Evolutionary conservation across 2,329 filamentous ascomycete genomes (phyloP).

Genomic region (Onygena corvina): DNA sequence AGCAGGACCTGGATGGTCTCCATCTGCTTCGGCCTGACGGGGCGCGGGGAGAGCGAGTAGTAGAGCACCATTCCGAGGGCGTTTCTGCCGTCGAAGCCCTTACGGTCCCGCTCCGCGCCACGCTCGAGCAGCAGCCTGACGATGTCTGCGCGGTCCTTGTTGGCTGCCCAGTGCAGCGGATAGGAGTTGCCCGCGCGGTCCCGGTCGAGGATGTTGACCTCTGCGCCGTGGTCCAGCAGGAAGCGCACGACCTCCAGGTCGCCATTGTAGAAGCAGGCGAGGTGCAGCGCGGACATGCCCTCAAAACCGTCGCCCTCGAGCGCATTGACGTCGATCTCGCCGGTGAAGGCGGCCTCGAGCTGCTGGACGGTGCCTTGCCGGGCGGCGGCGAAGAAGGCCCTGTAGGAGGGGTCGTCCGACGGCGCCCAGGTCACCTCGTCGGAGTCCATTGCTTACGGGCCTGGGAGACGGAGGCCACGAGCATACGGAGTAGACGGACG

Average conservation of each 20-base stretch:
- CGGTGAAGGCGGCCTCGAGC: neutral
- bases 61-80: slow-evolving; percentile 4
- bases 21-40: slow-evolving; percentile 1
- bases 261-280: slow-evolving; percentile 17
- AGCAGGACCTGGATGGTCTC: slow-evolving; percentile 4
- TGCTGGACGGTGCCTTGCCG: slow-evolving; percentile 3
- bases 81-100: slow-evolving; percentile 5
- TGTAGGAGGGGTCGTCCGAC: neutral
- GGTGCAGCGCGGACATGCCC: slow-evolving; percentile 17
- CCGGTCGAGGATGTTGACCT: slow-evolving; percentile 7
- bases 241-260: slow-evolving; percentile 19
- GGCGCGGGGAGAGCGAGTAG: slow-evolving; percentile 4
- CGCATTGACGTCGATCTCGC: slow-evolving; percentile 4
- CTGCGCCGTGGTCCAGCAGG: slow-evolving; percentile 19
- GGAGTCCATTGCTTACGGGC: neutral
- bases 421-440: slow-evolving; percentile 5
- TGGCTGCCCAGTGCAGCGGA: slow-evolving; percentile 4
- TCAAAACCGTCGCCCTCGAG: slow-evolving; percentile 3
- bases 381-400: slow-evolving; percentile 1
- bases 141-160: slow-evolving; percentile 5
- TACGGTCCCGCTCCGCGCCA: neutral
- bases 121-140: slow-evolving; percentile 1
- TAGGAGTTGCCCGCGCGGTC: slow-evolving; percentile 4
- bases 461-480: neutral
- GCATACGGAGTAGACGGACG: neutral